A percentile compares a stretch with the other conserved stretches of the same genome.
These are phyloP conservation scores for Oryza coarctata DNA, from an alignment of 176 grass and related monocot genomes.

Conservation along the genomic window DNA sequence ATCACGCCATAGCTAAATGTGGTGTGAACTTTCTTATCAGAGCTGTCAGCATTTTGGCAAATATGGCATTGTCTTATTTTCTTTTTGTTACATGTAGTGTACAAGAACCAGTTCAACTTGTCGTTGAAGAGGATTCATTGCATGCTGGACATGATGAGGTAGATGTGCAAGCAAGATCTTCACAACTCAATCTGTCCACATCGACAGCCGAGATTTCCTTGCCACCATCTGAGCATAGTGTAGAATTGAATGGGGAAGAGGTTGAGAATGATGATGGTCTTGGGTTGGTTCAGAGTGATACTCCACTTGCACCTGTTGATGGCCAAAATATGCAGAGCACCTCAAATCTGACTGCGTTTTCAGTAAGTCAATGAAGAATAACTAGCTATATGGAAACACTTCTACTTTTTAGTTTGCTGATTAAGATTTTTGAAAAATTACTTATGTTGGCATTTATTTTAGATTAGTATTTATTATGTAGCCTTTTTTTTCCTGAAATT, in stretches of 20 bases:
- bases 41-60: neutral
- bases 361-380: constrained; percentile 43
- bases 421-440: neutral
- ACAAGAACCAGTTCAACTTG: constrained; percentile 39
- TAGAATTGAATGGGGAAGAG: constrained; percentile 41
- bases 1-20: neutral
- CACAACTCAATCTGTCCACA: constrained; percentile 38
- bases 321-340: constrained; percentile 43
- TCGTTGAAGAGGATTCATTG: constrained; percentile 31
- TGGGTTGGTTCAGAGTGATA: constrained; percentile 62
- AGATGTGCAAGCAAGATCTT: constrained; percentile 55
- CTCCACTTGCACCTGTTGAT: constrained; percentile 44
- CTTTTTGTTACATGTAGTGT: constrained; percentile 40
- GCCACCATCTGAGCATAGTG: constrained; percentile 42
- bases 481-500: neutral
- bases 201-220: constrained; percentile 44
- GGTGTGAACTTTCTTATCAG: neutral
- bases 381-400: neutral
- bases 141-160: constrained; percentile 35
- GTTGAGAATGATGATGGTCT: constrained; percentile 64
- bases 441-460: neutral
- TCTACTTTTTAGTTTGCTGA: neutral
- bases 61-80: constrained; percentile 16
- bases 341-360: constrained; percentile 50
- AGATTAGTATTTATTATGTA: neutral